Evolutionary conservation across 2,329 filamentous ascomycete species (phyloP).

Genomic region (Hawksworthiomyces lignivorus): DNA sequence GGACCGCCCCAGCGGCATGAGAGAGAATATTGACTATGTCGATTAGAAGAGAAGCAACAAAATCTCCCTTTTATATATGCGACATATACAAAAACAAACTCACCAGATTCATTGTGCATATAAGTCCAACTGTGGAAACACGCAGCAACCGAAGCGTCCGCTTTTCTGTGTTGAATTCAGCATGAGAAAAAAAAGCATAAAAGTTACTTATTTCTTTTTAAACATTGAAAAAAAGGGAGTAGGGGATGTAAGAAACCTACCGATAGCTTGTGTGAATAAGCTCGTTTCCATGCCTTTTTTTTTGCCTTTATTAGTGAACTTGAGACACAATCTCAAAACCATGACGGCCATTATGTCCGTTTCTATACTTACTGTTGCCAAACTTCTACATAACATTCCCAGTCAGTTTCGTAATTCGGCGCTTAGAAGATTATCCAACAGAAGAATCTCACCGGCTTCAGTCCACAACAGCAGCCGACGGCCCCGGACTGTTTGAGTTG

Average conservation of each 20-base stretch:
- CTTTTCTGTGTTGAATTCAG: slow-evolving; percentile 13
- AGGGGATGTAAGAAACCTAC: background rate
- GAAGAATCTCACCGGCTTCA: no score
- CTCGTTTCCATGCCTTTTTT: no score
- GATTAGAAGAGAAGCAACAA: background rate
- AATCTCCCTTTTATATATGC: no score
- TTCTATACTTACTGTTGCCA: no score
- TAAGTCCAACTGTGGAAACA: slow-evolving; percentile 21
- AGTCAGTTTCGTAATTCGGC: no score
- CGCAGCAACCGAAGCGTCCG: slow-evolving; percentile 17
- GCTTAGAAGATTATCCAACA: no score
- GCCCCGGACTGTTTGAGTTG: no score
- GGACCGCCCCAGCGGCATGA: slow-evolving; percentile 31
- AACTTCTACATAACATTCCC: no score
- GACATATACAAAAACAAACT: background rate
- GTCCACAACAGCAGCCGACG: no score
- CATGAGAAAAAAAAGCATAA: background rate
- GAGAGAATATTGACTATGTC: slow-evolving; percentile 38
- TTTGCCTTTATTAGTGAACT: no score
- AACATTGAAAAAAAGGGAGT: background rate
- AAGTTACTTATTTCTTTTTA: background rate
- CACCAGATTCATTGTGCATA: slow-evolving; percentile 22
- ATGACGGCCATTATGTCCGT: no score
- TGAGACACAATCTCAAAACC: no score
- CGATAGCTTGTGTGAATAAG: slow-evolving; percentile 5